Percentiles rank a stretch among this genome's conserved stretches.
phyloP scores from a whole-genome alignment of 805 yeast genomes.

The Starmerella bacillaris region DNA sequence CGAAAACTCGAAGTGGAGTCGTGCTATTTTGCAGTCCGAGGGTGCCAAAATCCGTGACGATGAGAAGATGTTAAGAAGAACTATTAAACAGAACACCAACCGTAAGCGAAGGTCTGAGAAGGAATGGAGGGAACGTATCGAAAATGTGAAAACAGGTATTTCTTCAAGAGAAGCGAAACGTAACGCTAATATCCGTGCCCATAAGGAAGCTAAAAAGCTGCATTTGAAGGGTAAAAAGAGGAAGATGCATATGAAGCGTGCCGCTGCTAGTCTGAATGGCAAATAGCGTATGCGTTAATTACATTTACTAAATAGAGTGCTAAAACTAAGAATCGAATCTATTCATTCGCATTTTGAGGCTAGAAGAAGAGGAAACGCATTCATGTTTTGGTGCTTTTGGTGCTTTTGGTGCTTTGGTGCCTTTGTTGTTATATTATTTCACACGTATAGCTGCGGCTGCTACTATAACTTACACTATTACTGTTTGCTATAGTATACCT shows the following conservation, averaged over 20 bases:
- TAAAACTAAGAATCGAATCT: no score
- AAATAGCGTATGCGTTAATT: no score
- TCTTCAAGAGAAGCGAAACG: constrained; percentile 68
- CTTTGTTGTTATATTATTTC: no score
- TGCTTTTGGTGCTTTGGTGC: no score
- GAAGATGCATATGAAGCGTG: constrained; percentile 23
- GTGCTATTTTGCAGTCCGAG: constrained; percentile 68
- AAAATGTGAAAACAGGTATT: constrained; percentile 55
- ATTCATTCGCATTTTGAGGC: no score
- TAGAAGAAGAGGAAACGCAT: no score
- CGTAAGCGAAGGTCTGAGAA: constrained; percentile 69
- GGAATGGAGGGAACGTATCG: constrained; percentile 86
- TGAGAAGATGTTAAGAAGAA: constrained; percentile 69
- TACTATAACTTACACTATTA: no score
- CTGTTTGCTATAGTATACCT: no score
- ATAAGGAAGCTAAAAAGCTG: constrained; percentile 47
- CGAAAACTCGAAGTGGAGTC: constrained; percentile 71
- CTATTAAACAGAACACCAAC: constrained; percentile 67
- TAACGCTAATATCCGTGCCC: constrained; percentile 72
- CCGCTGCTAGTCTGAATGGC: constrained; percentile 1
- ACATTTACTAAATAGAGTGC: no score
- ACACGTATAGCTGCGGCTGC: no score
- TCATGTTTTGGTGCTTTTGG: no score
- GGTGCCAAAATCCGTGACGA: constrained; percentile 80
- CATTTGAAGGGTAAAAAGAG: constrained; percentile 60